phyloP scores from a whole-genome alignment of 495 filamentous ascomycete species.

The Tuber calosporum region DNA sequence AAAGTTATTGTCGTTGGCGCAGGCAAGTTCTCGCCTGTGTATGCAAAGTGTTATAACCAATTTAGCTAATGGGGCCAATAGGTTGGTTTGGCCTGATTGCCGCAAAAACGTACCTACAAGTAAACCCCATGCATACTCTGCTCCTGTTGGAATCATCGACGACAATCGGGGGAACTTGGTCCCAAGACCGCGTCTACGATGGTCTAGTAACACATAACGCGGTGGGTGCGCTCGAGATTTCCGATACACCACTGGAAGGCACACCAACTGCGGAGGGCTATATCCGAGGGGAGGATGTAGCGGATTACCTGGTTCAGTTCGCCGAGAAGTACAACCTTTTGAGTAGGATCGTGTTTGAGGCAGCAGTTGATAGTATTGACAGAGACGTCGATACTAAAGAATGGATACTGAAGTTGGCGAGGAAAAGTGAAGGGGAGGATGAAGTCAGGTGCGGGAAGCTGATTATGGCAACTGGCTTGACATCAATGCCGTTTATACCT shows the following conservation, averaged over 20 bases:
- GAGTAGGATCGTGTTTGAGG: constrained; percentile 41
- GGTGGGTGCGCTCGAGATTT: constrained; percentile 48
- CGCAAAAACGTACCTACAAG: constrained; percentile 46
- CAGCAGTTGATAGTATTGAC: constrained; percentile 36
- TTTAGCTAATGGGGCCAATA: constrained; percentile 19
- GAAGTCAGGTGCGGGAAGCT: constrained; percentile 42
- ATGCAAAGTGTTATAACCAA: neutral
- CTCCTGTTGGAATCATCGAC: constrained; percentile 47
- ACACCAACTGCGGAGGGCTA: constrained; percentile 45
- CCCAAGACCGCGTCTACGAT: constrained; percentile 48
- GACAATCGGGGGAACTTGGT: constrained; percentile 51
- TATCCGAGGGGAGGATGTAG: constrained; percentile 59
- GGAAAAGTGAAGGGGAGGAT: constrained; percentile 12
- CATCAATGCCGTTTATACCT: constrained; percentile 45
- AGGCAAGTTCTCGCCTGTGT: constrained; percentile 6
- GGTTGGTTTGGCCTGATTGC: constrained; percentile 47
- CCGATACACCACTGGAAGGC: constrained; percentile 61
- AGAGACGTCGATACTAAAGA: constrained; percentile 27
- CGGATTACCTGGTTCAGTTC: constrained; percentile 58
- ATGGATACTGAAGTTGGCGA: constrained; percentile 39
- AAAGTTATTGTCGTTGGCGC: constrained; percentile 32
- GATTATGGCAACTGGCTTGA: constrained; percentile 47
- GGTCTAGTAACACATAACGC: constrained; percentile 45
- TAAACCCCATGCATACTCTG: constrained; percentile 44
- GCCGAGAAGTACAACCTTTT: constrained; percentile 43